These are phyloP conservation scores for Linum tenue DNA, from an alignment of 345 rosid genomes.

Conservation along the genomic window DNA sequence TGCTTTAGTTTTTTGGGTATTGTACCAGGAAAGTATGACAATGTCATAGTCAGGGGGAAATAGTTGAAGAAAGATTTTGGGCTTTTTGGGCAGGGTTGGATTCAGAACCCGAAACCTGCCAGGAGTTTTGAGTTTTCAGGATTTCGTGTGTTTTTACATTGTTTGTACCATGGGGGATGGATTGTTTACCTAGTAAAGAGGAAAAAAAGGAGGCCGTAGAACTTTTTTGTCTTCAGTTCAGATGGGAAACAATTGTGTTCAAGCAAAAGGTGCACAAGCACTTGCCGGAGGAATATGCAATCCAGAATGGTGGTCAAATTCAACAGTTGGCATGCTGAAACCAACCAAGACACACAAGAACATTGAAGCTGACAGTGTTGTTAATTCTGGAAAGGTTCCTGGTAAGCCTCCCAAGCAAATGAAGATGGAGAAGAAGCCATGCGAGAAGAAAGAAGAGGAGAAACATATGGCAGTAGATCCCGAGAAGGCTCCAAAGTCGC, in stretches of 20 bases:
- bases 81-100: no score
- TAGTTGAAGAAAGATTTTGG: no score
- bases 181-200: background rate
- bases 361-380: conserved; percentile 2
- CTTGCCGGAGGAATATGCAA: conserved; percentile 21
- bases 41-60: no score
- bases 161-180: conserved; percentile 5
- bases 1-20: background rate
- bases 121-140: background rate
- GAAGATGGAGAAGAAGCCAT: conserved; percentile 23
- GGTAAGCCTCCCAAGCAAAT: conserved; percentile 32
- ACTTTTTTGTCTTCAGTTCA: background rate
- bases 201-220: background rate
- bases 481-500: no score
- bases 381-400: conserved; percentile 7
- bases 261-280: conserved; percentile 24
- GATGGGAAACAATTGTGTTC: conserved; percentile 81
- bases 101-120: background rate
- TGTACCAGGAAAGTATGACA: no score
- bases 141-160: background rate
- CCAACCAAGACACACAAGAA: conserved; percentile 12
- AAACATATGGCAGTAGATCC: background rate
- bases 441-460: background rate
- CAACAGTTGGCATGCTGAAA: conserved; percentile 10
- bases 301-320: conserved; percentile 24